phyloP scores from a whole-genome alignment of 345 rosid genomes.

The Eucalyptus leucophloia region DNA sequence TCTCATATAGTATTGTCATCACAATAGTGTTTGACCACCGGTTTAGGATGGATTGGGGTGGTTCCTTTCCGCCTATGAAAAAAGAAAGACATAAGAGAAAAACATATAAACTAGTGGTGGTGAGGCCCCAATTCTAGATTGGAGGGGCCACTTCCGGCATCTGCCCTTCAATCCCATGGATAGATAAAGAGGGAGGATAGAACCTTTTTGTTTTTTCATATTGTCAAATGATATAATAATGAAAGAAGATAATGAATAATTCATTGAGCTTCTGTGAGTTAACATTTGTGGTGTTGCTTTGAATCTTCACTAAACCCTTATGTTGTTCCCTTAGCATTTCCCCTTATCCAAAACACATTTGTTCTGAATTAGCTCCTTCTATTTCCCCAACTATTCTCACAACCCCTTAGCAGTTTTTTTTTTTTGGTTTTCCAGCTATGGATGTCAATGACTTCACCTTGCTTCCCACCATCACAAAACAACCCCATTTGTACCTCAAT shows the following conservation, averaged over 20 bases:
- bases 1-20: neutral
- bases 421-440: too few relatives aligned
- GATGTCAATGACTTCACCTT: too few relatives aligned
- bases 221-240: neutral
- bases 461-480: too few relatives aligned
- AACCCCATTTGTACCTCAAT: too few relatives aligned
- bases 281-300: neutral
- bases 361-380: too few relatives aligned
- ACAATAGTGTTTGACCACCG: neutral
- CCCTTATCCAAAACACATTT: too few relatives aligned
- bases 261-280: neutral
- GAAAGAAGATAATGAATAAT: neutral
- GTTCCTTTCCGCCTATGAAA: too few relatives aligned
- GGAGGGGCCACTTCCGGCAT: neutral
- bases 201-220: neutral
- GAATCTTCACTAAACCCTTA: too few relatives aligned
- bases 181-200: neutral
- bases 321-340: too few relatives aligned
- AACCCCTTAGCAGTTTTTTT: too few relatives aligned
- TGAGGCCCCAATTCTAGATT: neutral
- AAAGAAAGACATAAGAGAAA: too few relatives aligned
- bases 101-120: neutral
- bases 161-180: neutral
- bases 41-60: neutral
- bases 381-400: too few relatives aligned